Evolutionary conservation across 2,329 filamentous ascomycete genomes (phyloP), one percentile per base, ranked within the genome.

Genomic region (Pyrenochaeta sp.): DNA sequence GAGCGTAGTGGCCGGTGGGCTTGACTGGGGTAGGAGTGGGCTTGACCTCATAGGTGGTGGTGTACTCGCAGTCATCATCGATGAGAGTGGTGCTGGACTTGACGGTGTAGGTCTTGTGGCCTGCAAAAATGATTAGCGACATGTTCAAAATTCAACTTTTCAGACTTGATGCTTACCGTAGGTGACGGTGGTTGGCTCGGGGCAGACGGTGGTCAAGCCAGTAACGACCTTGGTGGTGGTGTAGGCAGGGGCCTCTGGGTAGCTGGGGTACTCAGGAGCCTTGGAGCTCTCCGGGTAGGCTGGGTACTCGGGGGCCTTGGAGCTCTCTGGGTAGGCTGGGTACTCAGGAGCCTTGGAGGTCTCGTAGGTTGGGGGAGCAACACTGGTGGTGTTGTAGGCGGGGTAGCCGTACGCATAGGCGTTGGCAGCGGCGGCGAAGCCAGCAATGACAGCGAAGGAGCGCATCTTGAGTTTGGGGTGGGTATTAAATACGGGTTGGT

Each of bases 401-500:
- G 52, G 43, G 15, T 36, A 36, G 33, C 23, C 23, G 47, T 32
- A 32, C 10, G 54, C 54, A 29, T 37, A 47, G 51, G 67, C 65
- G 45, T 62, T 50, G 51, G 61, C 69, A 42, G 56, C 64, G 49
- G 65, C 72, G 39, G 66, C 69, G 56, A 74, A 48, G 61, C 66
- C 63, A 58, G 72, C 66, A 54, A 71, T 52, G 56, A 66, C 61
- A 51, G 67, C 68, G 62, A 72, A 69, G 67, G 71, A 76, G 57
- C 68, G 69, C 75, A 77, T 77, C 47, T 71, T 77, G 74, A 72
- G 67, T 66, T 66, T 56, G 49, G 54, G 56, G 56, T 60, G 54
- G 64, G 62, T 63, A 66, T 68, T 73, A 67, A 63, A 60, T 73
- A 69, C 65, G 64, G 59, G 63, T n/a, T 64, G 68, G 67, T 72